Percentiles rank a stretch among this genome's conserved stretches.
These are phyloP conservation scores for Cerrena zonata DNA, from an alignment of 1,284 basidiomycete species.

Conservation along the genomic window DNA sequence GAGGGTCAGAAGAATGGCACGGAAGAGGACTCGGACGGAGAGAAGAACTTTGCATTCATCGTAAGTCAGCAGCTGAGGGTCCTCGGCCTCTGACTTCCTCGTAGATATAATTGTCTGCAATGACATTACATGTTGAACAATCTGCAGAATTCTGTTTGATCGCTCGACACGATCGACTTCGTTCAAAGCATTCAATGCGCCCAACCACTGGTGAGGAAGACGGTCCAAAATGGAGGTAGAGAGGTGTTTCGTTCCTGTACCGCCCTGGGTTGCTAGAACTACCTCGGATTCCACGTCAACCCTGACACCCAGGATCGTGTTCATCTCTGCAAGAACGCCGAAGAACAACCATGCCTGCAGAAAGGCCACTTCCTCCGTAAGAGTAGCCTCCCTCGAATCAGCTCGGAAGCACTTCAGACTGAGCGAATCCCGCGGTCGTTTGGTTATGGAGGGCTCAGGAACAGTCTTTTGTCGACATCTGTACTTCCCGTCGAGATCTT, in stretches of 20 bases:
- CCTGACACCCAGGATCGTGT: not conserved
- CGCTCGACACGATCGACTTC: not conserved
- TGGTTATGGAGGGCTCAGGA: not conserved
- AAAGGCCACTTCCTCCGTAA: not conserved
- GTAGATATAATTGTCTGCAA: not conserved
- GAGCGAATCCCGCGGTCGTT: not conserved
- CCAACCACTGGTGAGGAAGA: not conserved
- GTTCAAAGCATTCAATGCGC: not conserved
- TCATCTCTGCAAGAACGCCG: not conserved
- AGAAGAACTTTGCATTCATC: not conserved
- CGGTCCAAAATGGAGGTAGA: not conserved
- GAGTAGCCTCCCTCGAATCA: not conserved
- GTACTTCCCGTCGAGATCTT: not conserved
- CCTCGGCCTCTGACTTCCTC: not conserved
- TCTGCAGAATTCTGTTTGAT: not conserved
- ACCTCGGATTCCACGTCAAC: not conserved
- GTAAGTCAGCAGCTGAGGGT: not conserved
- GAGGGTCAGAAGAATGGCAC: not conserved
- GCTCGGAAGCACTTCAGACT: not conserved
- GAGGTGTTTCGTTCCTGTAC: not conserved
- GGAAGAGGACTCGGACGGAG: not conserved
- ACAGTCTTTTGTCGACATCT: not conserved
- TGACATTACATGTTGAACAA: not conserved
- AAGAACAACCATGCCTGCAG: not conserved
- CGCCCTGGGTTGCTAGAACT: not conserved